These are phyloP conservation scores for Mycena belliarum DNA, from an alignment of 768 basidiomycete species.

Conservation along the genomic window DNA sequence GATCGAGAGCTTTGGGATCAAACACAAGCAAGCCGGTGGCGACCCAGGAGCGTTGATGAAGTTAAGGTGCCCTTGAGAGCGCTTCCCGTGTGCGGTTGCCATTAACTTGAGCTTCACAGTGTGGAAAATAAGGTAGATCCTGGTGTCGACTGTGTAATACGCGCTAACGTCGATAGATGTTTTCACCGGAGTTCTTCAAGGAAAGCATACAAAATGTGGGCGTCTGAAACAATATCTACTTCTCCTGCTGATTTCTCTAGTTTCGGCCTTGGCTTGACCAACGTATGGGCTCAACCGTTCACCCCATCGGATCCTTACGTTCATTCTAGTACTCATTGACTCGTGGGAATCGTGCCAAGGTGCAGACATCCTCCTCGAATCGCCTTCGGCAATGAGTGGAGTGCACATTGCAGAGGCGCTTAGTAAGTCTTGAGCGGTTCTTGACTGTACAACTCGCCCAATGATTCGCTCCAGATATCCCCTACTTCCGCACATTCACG, in stretches of 20 bases:
- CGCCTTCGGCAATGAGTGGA: conserved; percentile 69
- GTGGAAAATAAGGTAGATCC: conserved; percentile 38
- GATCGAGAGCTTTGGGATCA: conserved; percentile 61
- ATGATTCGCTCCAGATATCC: conserved; percentile 44
- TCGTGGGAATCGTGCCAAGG: conserved; percentile 65
- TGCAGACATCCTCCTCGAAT: conserved; percentile 67
- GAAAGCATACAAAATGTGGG: conserved; percentile 56
- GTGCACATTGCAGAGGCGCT: conserved; percentile 73
- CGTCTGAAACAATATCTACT: neutral
- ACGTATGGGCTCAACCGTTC: conserved; percentile 34
- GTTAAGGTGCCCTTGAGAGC: conserved; percentile 42
- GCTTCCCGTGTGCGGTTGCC: neutral
- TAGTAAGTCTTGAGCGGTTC: conserved; percentile 33
- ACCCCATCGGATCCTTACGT: neutral
- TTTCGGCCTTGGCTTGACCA: conserved; percentile 70
- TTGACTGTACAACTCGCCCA: neutral
- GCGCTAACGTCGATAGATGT: conserved; percentile 43
- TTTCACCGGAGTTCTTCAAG: conserved; percentile 72
- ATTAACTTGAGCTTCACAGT: conserved; percentile 4
- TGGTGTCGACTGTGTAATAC: neutral
- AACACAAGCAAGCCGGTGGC: conserved; percentile 63
- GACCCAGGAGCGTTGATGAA: conserved; percentile 73
- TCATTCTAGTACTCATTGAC: conserved; percentile 51
- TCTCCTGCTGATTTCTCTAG: conserved; percentile 25
- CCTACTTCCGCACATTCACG: conserved; percentile 66